A percentile compares a stretch with the other conserved stretches of the same genome.
phyloP scores from a whole-genome alignment of 306 rosid species.

The Malus domestica region DNA sequence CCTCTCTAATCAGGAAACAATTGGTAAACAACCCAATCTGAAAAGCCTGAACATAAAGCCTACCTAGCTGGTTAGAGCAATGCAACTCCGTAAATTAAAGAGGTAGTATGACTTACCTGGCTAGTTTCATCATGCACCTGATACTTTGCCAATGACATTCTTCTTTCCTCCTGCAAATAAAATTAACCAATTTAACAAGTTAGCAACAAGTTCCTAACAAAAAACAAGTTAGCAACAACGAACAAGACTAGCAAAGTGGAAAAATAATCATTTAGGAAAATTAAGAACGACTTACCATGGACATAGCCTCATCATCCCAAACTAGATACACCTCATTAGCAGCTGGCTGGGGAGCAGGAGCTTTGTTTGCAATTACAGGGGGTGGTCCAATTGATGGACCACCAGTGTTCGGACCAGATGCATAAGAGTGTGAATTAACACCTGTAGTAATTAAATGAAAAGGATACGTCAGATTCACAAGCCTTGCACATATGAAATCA shows the following conservation, averaged over 20 bases:
- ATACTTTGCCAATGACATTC: constrained; percentile 82
- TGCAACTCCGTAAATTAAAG: constrained; percentile 54
- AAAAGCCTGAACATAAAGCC: constrained; percentile 54
- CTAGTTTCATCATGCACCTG: constrained; percentile 99
- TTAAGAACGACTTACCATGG: constrained; percentile 61
- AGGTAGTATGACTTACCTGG: constrained; percentile 99
- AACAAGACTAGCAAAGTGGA: background rate
- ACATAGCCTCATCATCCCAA: constrained; percentile 99
- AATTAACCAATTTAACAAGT: constrained; percentile 2
- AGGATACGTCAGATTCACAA: constrained; percentile 9
- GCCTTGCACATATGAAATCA: background rate
- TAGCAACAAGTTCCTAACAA: background rate
- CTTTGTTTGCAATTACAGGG: constrained; percentile 91
- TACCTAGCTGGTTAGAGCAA: constrained; percentile 72
- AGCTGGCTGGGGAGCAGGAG: constrained; percentile 75
- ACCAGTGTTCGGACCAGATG: constrained; percentile 97
- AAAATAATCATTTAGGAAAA: background rate
- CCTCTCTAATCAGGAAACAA: constrained; percentile 47
- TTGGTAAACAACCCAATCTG: constrained; percentile 25
- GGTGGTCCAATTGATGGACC: constrained; percentile 99
- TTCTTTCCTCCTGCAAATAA: constrained; percentile 91
- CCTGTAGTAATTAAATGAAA: constrained; percentile 34
- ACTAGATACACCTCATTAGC: constrained; percentile 91
- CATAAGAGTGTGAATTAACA: constrained; percentile 82
- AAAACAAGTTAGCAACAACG: constrained; percentile 2